phyloP scores from a whole-genome alignment of 208 protist species.

The Wallacemonas sp. region DNA sequence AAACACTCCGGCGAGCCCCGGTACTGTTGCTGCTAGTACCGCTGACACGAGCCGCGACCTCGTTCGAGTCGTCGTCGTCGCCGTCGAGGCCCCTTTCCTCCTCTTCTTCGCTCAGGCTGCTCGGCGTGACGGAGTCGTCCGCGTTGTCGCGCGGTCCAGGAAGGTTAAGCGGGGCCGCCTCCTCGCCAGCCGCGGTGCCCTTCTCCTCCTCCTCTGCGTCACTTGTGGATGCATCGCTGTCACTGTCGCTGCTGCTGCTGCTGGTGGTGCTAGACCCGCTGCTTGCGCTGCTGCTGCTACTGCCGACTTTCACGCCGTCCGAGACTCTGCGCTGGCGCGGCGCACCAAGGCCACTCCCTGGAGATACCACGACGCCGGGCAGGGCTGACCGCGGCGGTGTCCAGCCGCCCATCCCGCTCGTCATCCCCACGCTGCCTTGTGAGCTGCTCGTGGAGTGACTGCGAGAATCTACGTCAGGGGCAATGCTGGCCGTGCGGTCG shows the following conservation, averaged over 20 bases:
- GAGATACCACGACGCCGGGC: neutral
- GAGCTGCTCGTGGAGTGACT: conserved; percentile 28
- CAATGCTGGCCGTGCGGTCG: conserved; percentile 46
- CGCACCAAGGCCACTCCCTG: neutral
- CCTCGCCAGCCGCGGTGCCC: neutral
- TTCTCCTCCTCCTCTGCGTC: neutral
- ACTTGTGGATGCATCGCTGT: neutral
- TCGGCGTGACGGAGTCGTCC: conserved; percentile 57
- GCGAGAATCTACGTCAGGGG: conserved; percentile 29
- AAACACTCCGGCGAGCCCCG: neutral
- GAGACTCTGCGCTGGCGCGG: neutral
- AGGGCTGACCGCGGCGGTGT: conserved; percentile 5
- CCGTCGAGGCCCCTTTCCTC: conserved; percentile 16
- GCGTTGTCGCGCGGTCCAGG: conserved; percentile 12
- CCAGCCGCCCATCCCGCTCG: neutral
- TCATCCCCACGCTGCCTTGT: neutral
- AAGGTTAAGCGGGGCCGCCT: neutral
- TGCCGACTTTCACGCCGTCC: conserved; percentile 9
- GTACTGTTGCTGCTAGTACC: conserved; percentile 9
- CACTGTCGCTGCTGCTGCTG: neutral
- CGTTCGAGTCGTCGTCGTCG: neutral
- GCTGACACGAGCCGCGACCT: neutral
- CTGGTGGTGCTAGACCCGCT: neutral
- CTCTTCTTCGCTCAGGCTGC: conserved; percentile 51
- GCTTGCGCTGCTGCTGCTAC: conserved; percentile 2